Base-by-base conservation (phyloP, 768 basidiomycete species). In the Amanita exitialis region DNA sequence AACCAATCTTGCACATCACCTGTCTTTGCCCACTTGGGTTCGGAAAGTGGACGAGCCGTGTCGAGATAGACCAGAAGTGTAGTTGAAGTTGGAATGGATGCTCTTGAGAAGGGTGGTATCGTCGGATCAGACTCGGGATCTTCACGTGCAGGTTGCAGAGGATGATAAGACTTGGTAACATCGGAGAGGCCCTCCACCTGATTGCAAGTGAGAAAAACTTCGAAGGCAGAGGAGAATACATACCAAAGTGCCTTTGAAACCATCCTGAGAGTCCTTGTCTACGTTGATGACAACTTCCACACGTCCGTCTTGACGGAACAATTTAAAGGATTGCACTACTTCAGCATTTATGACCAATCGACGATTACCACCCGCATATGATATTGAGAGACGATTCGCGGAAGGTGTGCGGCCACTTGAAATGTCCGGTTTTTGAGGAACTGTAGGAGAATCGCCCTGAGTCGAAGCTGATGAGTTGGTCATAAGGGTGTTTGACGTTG, bases 1-100 rank as follows among this genome's bases (percentile, higher is more conserved):
- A 90, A 69, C 94, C 94, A 98, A 35, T 93, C 92, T 58, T 95
- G 90, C 20, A 94, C 79, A 61, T 94, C 89, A 27, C 95, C 95
- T 6, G 86, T 85, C 65, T 92, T 90, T 34, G 92, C 91, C 96
- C 95, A 99, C 64, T 91, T 88, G 6, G 96, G 92, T 64, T 97
- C 93, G 13, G 92, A 93, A 30, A 98, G 69, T 0, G 96, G 96
- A 52, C 87, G 81, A 28, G 78, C 80, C 51, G 79, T 88, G 65
- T 99, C 95, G 54, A 98, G 77, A 67, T 91, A 77, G 20, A 87
- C 83, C 8, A 78, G 60, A 42, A 96, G 69, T n/a, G 76, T 79
- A 16, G 87, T 61, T 25, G 76, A 76, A 20, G 74, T 66, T 23
- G 86, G 80, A 16, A 76, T 63, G 20, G 67, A 44, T 6, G 69